Base-by-base conservation (phyloP, 2,329 filamentous ascomycete genomes). In the Fusarium nisikadoi region DNA sequence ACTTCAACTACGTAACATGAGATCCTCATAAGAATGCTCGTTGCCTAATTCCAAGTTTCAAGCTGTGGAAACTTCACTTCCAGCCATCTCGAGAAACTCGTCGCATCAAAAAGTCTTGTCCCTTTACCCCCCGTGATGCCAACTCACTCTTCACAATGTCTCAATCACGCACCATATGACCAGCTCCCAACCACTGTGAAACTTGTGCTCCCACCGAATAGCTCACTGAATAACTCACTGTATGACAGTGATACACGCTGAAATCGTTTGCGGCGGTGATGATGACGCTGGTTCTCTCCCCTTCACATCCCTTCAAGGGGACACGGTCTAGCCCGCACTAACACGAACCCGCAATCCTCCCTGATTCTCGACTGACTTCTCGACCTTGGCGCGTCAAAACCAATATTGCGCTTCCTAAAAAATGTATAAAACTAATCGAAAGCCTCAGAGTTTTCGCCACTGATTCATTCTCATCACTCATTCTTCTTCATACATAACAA, bases 281-380 rank as follows among this genome's bases (percentile, higher is more conserved):
- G 43, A 67, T 49, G 41, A 50, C 49, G 53, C 56, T 56, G 39
- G 9, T 31, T 16, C 16, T 50, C 11, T 31, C 45, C 36, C 59
- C 45, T 68, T 45, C 29, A 31, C 50, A 20, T 33, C 54, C 47
- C 47, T 50, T 25, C n/a, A 17, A 27, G 38, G 4, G 23, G 29
- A 20, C 43, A 27, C n/a, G 59, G 67, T 73, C 71, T 60, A 54
- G 71, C 33, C 68, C 41, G 29, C 67, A 46, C 59, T 71, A 73
- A 53, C 46, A 16, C 25, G 25, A 67, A 62, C 42, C 70, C 67
- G 54, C 67, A 73, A 73, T 71, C 71, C 68, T 65, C 55, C 63
- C 39, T 54, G 49, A 45, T 45, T 71, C 59, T 54, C 68, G 55
- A 74, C 45, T 60, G 35, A 38, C 25, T n/a, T 53, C n/a, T 27